These are phyloP conservation scores for Ophiostoma tasmaniense DNA, from an alignment of 2,329 filamentous ascomycete species.

Conservation along the genomic window DNA sequence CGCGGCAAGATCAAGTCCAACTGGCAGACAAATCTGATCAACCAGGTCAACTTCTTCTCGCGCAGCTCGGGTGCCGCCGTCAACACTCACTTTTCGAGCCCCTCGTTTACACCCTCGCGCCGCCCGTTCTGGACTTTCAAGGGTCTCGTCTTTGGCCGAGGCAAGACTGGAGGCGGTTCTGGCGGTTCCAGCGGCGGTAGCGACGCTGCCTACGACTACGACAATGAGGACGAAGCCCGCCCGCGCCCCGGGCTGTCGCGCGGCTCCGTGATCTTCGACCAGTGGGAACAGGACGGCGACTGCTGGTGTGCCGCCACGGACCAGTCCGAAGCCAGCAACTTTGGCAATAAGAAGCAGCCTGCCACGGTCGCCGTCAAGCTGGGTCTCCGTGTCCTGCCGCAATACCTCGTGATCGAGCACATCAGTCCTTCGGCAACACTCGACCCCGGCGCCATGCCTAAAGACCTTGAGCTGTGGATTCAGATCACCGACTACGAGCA, in stretches of 20 bases:
- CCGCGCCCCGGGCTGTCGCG: constrained; percentile 13
- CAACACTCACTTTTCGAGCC: constrained; percentile 52
- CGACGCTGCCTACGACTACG: background rate
- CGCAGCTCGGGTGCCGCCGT: constrained; percentile 56
- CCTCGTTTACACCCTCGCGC: constrained; percentile 34
- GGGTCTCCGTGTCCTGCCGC: constrained; percentile 50
- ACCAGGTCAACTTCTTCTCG: constrained; percentile 67
- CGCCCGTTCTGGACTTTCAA: constrained; percentile 13
- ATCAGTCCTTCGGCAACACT: constrained; percentile 54
- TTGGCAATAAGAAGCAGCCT: background rate
- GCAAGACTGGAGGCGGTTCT: background rate
- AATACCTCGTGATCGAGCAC: constrained; percentile 65
- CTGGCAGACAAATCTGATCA: constrained; percentile 37
- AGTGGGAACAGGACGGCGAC: constrained; percentile 73
- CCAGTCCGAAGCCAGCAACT: background rate
- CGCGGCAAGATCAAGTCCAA: constrained; percentile 38
- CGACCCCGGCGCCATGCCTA: constrained; percentile 54
- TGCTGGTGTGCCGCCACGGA: constrained; percentile 68
- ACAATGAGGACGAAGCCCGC: background rate
- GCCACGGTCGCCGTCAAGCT: constrained; percentile 31
- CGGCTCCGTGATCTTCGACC: constrained; percentile 45
- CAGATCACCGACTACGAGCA: constrained; percentile 41
- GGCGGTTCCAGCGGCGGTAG: background rate
- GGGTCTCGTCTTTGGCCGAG: constrained; percentile 16
- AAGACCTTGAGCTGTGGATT: constrained; percentile 62